A percentile compares a stretch with the other conserved stretches of the same genome.
Evolutionary conservation across 225 moss, liverwort and hornwort species (phyloP).

Genomic region (Rhytidiadelphus loreus): DNA sequence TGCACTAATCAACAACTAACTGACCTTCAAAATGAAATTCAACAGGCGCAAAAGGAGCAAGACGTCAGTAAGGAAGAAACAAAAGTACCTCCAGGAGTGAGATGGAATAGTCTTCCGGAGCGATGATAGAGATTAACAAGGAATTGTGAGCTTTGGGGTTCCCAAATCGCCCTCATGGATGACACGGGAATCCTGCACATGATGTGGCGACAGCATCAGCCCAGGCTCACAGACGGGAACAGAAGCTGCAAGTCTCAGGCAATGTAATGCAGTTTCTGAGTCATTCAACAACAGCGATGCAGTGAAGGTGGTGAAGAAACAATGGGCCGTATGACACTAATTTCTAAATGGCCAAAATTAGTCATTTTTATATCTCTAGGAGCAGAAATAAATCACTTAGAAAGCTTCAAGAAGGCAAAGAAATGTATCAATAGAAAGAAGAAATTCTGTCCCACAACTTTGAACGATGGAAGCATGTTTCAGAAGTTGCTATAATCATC

Average conservation of each 20-base stretch:
- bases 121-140: slow-evolving; percentile 81
- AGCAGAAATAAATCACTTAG: neutral
- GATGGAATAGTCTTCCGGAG: slow-evolving; percentile 67
- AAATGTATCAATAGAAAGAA: neutral
- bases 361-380: neutral
- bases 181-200: slow-evolving; percentile 52
- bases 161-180: slow-evolving; percentile 58
- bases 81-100: slow-evolving; percentile 79
- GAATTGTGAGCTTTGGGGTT: slow-evolving; percentile 52
- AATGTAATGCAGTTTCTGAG: neutral
- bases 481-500: neutral
- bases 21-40: neutral
- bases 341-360: neutral
- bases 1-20: neutral
- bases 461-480: neutral
- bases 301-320: neutral
- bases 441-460: neutral
- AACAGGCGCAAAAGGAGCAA: neutral
- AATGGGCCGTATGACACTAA: neutral
- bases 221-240: neutral
- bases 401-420: neutral
- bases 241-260: neutral
- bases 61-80: neutral
- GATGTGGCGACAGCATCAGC: neutral
- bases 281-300: neutral